A percentile compares a stretch with the other conserved stretches of the same genome.
These are phyloP conservation scores for Fusarium mangiferae DNA, from an alignment of 2,329 filamentous ascomycete genomes.

Conservation along the genomic window DNA sequence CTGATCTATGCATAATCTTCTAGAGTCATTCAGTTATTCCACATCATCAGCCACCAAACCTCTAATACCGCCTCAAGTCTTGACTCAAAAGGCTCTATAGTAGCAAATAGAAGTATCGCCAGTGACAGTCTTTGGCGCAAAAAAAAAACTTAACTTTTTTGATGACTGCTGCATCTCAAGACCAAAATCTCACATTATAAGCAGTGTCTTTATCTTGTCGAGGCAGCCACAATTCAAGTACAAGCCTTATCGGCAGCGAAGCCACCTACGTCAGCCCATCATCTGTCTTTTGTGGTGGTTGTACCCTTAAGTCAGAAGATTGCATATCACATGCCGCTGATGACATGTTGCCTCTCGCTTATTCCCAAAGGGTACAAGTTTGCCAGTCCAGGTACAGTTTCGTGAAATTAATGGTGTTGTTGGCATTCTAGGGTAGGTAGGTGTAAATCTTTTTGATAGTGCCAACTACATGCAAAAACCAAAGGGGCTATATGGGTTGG, in stretches of 20 bases:
- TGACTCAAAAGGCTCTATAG: not conserved
- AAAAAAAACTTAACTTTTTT: not conserved
- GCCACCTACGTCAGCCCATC: conserved; percentile 24
- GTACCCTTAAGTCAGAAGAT: conserved; percentile 13
- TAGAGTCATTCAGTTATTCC: not conserved
- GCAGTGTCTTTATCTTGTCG: not conserved
- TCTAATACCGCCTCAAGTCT: not conserved
- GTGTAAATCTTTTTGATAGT: not conserved
- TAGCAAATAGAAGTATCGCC: not conserved
- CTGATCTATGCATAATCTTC: not conserved
- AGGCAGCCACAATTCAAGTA: not conserved
- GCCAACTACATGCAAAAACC: not conserved
- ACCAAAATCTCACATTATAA: not conserved
- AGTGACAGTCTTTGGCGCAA: not conserved
- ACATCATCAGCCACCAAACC: not conserved
- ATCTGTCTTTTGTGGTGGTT: conserved; percentile 7
- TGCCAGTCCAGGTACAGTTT: not conserved
- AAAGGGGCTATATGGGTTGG: not conserved
- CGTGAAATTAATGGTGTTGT: not conserved
- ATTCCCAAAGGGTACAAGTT: not conserved
- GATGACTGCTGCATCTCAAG: not conserved
- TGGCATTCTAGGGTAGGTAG: not conserved
- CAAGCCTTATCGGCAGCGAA: not conserved
- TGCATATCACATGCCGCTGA: conserved; percentile 1
- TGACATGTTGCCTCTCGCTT: not conserved